These are phyloP conservation scores for Populus tremula DNA, from an alignment of 345 rosid species.

Conservation along the genomic window DNA sequence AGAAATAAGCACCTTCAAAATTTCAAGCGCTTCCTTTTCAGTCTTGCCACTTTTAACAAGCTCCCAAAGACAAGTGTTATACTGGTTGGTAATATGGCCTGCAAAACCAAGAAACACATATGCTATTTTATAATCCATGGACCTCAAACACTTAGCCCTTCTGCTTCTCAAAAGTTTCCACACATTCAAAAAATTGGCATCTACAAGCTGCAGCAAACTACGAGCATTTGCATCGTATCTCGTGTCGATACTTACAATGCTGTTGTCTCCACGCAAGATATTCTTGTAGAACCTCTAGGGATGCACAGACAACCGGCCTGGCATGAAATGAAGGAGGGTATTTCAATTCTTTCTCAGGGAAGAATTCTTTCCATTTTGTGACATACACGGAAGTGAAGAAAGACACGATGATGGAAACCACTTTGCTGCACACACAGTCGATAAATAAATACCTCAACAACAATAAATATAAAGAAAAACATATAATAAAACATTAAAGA, in stretches of 20 bases:
- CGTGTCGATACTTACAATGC: slow-evolving; percentile 54
- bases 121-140: neutral
- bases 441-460: neutral
- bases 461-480: neutral
- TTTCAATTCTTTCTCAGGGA: slow-evolving; percentile 50
- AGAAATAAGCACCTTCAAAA: slow-evolving; percentile 52
- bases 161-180: neutral
- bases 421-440: slow-evolving; percentile 64
- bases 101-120: slow-evolving; percentile 17
- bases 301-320: slow-evolving; percentile 56
- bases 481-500: neutral
- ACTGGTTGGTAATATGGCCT: slow-evolving; percentile 72
- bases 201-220: neutral
- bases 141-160: neutral
- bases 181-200: neutral
- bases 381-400: slow-evolving; percentile 63
- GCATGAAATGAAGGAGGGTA: slow-evolving; percentile 68
- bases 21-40: slow-evolving; percentile 50
- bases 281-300: slow-evolving; percentile 71
- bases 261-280: slow-evolving; percentile 89
- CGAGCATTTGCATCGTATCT: neutral
- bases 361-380: slow-evolving; percentile 71
- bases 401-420: slow-evolving; percentile 64
- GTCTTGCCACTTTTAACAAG: slow-evolving; percentile 64
- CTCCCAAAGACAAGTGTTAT: slow-evolving; percentile 74